Evolutionary conservation across 2,329 filamentous ascomycete genomes (phyloP), one percentile per base, ranked within the genome.

Genomic region (Clonostachys byssicola): DNA sequence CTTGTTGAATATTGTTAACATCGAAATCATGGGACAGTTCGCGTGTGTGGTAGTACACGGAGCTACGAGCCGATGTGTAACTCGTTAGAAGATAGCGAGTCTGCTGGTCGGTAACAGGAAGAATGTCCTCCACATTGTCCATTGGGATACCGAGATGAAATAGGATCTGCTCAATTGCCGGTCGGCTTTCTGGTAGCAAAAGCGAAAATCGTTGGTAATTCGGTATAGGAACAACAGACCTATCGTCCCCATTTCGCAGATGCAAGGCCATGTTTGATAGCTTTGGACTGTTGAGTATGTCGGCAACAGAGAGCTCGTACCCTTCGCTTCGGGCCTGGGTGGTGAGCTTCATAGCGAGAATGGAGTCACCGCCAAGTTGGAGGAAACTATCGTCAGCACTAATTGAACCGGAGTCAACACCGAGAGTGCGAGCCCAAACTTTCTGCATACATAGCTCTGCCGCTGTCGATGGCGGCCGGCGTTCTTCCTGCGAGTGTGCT

Each of bases 331-430:
- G 63, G 5, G 73, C 70, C n/a, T 64, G 61, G 2, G 72, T 65
- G 3, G 75, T 71, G 5, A 78, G 62, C 44, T 63, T 71, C 74
- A 78, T 78, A 2, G 74, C 74, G 14, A 67, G 63, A 4, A 78
- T 61, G 0, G 74, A 78, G 58, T 78, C 74, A 8, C 75, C 73
- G 1, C 73, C 74, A 2, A 76, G 60, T 1, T 60, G 62, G 53
- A 76, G 71, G 60, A 77, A 77, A 57, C 66, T 69, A 53, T 49
- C 47, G 4, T 46, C 45, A 8, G 45, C 42, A 3, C 51, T 50
- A 8, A 56, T 43, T 14, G 9, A n/a, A 41, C 14, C 14, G 34
- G 38, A 34, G 17, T 35, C 46, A 20, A 47, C 20, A 34, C 35
- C 41, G 34, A 47, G 46, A 12, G 46, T 47, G 1, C 60, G 54